Evolutionary conservation across 306 rosid genomes (phyloP).

Genomic region (Begonia loranthoides): DNA sequence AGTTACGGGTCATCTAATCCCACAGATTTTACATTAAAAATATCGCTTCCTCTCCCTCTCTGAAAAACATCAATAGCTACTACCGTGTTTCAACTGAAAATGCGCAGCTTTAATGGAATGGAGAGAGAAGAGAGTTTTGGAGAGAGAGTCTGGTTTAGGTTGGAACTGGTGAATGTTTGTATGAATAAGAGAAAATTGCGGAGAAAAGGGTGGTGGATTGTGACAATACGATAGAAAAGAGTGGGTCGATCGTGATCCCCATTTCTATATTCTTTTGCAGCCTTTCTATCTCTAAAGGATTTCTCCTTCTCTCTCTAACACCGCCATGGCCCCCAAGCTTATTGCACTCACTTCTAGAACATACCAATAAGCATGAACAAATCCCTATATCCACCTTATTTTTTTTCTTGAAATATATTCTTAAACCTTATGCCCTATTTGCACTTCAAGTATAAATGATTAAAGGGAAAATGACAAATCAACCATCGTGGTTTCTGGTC

Average conservation of each 20-base stretch:
- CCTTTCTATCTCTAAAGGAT: conserved; percentile 22
- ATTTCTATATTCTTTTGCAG: conserved; percentile 82
- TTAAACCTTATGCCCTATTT: too few relatives aligned
- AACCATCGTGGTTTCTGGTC: too few relatives aligned
- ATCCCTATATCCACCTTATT: conserved; percentile 17
- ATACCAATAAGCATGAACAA: conserved; percentile 14
- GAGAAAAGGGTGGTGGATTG: conserved; percentile 49
- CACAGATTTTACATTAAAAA: too few relatives aligned
- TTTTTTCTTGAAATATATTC: not conserved
- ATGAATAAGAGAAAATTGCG: conserved; percentile 44
- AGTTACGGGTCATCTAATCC: too few relatives aligned
- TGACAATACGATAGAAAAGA: conserved; percentile 57
- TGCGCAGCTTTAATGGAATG: too few relatives aligned
- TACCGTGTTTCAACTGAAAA: too few relatives aligned
- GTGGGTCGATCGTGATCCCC: conserved; percentile 72
- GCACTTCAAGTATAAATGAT: too few relatives aligned
- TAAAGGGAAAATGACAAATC: too few relatives aligned
- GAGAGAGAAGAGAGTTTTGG: not conserved
- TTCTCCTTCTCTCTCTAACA: conserved; percentile 5
- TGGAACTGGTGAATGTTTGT: too few relatives aligned
- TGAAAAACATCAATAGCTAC: too few relatives aligned
- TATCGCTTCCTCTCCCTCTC: too few relatives aligned
- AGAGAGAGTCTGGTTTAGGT: too few relatives aligned
- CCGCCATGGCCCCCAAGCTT: conserved; percentile 27
- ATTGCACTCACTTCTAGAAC: conserved; percentile 4